phyloP scores from a whole-genome alignment of 768 basidiomycete species.

The Gelatoporia subvermispora region DNA sequence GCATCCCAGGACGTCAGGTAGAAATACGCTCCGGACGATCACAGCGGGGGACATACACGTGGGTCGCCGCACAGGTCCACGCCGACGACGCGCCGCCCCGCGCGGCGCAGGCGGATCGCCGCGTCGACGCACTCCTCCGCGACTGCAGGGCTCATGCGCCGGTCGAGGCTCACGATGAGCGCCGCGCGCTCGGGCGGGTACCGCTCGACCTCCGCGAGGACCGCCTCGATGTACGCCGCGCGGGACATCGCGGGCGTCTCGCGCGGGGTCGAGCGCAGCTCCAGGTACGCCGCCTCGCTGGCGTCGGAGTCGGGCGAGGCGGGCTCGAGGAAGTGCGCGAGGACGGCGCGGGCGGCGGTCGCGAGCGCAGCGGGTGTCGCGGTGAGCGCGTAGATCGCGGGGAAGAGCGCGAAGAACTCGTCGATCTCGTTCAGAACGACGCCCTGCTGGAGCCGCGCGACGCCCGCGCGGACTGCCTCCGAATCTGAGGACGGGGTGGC shows the following conservation, averaged over 20 bases:
- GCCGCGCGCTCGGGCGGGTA: slow-evolving; percentile 48
- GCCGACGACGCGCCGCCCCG: slow-evolving; percentile 65
- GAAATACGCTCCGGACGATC: not conserved
- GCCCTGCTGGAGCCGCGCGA: slow-evolving; percentile 35
- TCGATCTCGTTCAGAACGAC: slow-evolving; percentile 46
- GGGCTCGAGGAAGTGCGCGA: slow-evolving; percentile 52
- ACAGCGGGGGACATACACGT: slow-evolving; percentile 20
- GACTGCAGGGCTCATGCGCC: slow-evolving; percentile 52
- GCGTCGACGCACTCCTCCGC: slow-evolving; percentile 53
- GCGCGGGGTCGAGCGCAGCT: slow-evolving; percentile 79
- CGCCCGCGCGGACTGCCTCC: slow-evolving; percentile 35
- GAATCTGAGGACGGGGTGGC: slow-evolving; percentile 6
- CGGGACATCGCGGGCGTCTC: slow-evolving; percentile 53
- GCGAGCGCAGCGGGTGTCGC: slow-evolving; percentile 51
- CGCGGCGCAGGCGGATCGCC: slow-evolving; percentile 47
- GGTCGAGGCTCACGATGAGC: slow-evolving; percentile 73
- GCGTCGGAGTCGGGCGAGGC: slow-evolving; percentile 3
- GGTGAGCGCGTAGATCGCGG: slow-evolving; percentile 74
- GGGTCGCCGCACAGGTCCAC: slow-evolving; percentile 83
- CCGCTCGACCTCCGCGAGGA: slow-evolving; percentile 60
- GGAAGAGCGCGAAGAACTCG: slow-evolving; percentile 74
- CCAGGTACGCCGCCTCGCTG: slow-evolving; percentile 67
- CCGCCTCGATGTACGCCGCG: slow-evolving; percentile 55
- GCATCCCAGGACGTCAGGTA: slow-evolving; percentile 1
- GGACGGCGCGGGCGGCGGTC: slow-evolving; percentile 58